Conservation (phyloP, 805 yeast species). For the Nakazawaea ishiwadae region DNA sequence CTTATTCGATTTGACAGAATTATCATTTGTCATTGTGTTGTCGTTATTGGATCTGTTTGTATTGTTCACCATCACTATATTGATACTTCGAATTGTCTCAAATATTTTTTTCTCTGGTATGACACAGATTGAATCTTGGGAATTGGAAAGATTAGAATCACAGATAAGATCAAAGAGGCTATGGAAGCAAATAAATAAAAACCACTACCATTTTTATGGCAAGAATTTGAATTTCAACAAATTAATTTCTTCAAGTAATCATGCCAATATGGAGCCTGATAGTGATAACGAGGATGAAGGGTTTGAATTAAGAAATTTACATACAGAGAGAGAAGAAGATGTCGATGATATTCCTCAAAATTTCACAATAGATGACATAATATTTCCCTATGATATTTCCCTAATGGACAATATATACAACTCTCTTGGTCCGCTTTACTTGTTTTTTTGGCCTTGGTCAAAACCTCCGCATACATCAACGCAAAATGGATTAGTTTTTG, state of each 20-base stretch:
- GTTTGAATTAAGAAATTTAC: slow-evolving; percentile 6
- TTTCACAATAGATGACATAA: slow-evolving; percentile 56
- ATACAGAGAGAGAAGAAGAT: slow-evolving; percentile 1
- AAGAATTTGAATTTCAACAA: slow-evolving; percentile 31
- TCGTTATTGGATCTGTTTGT: slow-evolving; percentile 57
- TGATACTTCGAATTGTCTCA: slow-evolving; percentile 57
- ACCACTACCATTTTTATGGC: slow-evolving; percentile 36
- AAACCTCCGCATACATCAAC: slow-evolving; percentile 51
- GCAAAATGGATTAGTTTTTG: slow-evolving; percentile 56
- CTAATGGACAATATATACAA: slow-evolving; percentile 45
- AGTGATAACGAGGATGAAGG: slow-evolving; percentile 16
- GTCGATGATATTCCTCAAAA: slow-evolving; percentile 14
- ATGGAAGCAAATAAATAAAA: slow-evolving; percentile 43
- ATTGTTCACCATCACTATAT: slow-evolving; percentile 48
- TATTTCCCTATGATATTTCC: slow-evolving; percentile 84
- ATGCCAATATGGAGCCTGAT: slow-evolving; percentile 13
- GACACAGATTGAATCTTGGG: slow-evolving; percentile 94
- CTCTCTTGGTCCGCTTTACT: slow-evolving; percentile 57
- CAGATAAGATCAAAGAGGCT: slow-evolving; percentile 54
- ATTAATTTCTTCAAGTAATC: slow-evolving; percentile 40
- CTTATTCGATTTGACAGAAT: slow-evolving; percentile 44
- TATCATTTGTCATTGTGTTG: slow-evolving; percentile 50
- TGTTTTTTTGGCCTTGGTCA: slow-evolving; percentile 74
- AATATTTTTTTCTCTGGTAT: slow-evolving; percentile 58
- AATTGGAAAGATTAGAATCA: slow-evolving; percentile 70